These are phyloP conservation scores for Wickerhamomyces chaumierensis DNA, from an alignment of 805 yeast genomes.

Conservation along the genomic window DNA sequence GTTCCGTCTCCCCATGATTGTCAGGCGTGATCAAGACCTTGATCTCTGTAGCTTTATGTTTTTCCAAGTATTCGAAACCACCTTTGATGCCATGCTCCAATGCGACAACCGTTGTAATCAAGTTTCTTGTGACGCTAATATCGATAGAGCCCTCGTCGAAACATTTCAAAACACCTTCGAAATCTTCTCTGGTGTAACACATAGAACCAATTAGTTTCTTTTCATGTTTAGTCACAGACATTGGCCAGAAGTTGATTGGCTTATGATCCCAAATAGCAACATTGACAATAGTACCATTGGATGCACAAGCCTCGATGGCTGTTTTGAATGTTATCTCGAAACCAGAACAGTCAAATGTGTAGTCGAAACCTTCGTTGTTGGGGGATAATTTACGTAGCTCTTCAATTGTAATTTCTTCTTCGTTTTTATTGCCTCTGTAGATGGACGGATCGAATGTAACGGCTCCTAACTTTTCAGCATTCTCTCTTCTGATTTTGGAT, in stretches of 20 bases:
- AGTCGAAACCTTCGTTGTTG: conserved; percentile 33
- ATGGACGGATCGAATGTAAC: conserved; percentile 36
- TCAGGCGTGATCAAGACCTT: conserved; percentile 43
- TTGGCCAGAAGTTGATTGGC: conserved; percentile 38
- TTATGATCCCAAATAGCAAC: conserved; percentile 55
- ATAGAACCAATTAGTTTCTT: conserved; percentile 48
- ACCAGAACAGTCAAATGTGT: conserved; percentile 45
- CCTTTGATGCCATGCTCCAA: conserved; percentile 40
- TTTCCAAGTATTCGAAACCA: conserved; percentile 39
- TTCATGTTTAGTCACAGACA: conserved; percentile 44
- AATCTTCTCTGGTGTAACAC: conserved; percentile 47
- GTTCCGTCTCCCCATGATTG: conserved; percentile 23
- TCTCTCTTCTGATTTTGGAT: conserved; percentile 34
- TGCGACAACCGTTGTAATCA: conserved; percentile 43
- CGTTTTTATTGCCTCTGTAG: conserved; percentile 3
- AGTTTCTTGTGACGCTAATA: conserved; percentile 28
- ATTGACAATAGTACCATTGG: conserved; percentile 49
- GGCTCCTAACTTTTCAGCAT: conserved; percentile 37
- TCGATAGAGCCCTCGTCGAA: conserved; percentile 34
- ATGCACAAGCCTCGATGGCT: conserved; percentile 35
- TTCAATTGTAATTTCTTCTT: conserved; percentile 24
- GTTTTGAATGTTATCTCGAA: conserved; percentile 40
- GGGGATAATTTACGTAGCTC: conserved; percentile 28
- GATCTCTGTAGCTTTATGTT: conserved; percentile 43
- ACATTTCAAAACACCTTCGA: conserved; percentile 43